These are phyloP conservation scores for Globisporangium iwayamae DNA, from an alignment of 352 stramenopile genomes.

Conservation along the genomic window DNA sequence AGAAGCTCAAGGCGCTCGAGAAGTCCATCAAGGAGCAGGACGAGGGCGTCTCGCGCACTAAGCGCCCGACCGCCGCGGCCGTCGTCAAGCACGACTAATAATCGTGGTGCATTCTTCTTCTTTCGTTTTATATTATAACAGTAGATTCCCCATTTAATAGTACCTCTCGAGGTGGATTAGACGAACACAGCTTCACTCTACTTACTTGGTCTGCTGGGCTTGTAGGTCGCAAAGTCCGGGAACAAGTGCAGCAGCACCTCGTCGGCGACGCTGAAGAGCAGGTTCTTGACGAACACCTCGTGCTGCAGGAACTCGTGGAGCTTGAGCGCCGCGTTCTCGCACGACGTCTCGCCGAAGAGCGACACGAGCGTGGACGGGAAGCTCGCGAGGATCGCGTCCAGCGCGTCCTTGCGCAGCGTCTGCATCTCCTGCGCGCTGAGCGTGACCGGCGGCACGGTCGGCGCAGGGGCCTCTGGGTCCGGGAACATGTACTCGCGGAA, in stretches of 20 bases:
- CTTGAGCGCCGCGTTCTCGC: conserved; percentile 74
- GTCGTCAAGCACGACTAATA: conserved; percentile 25
- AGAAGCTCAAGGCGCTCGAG: conserved; percentile 77
- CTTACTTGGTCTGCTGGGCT: conserved; percentile 34
- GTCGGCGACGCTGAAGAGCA: conserved; percentile 77
- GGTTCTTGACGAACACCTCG: conserved; percentile 85
- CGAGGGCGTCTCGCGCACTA: conserved; percentile 43
- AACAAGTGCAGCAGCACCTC: conserved; percentile 78
- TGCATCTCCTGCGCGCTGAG: conserved; percentile 41
- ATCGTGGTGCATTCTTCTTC: neutral
- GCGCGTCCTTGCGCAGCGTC: conserved; percentile 48
- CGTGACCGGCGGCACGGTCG: conserved; percentile 10
- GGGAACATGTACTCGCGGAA: conserved; percentile 70
- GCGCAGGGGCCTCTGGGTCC: conserved; percentile 16
- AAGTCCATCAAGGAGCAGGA: conserved; percentile 77
- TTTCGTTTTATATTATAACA: conserved; percentile 4
- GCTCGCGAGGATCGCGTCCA: conserved; percentile 69
- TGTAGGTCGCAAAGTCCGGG: conserved; percentile 52
- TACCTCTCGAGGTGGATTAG: conserved; percentile 11
- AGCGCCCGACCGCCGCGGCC: conserved; percentile 40
- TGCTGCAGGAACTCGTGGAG: conserved; percentile 86
- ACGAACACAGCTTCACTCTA: neutral
- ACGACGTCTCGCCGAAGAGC: conserved; percentile 74
- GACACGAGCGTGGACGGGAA: conserved; percentile 70
- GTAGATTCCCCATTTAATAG: conserved; percentile 6